These are phyloP conservation scores for Pulveroboletus sp. DNA, from an alignment of 1,284 basidiomycete genomes.

Conservation along the genomic window DNA sequence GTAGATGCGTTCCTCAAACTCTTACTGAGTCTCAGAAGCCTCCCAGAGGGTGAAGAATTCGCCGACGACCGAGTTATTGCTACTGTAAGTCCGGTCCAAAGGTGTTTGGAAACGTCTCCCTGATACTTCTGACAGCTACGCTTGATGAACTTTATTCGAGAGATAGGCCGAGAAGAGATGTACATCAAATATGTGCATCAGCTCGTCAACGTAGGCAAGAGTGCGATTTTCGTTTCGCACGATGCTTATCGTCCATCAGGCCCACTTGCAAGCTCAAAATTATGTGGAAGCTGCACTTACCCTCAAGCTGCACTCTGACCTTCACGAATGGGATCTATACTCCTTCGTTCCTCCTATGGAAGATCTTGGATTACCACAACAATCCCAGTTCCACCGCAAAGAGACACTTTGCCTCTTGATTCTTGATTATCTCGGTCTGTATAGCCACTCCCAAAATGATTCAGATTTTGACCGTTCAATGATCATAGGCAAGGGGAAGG, in stretches of 20 bases:
- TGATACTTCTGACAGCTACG: slow-evolving; percentile 55
- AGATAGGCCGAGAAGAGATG: slow-evolving; percentile 85
- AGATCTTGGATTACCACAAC: slow-evolving; percentile 85
- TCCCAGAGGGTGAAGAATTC: slow-evolving; percentile 94
- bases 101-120: neutral
- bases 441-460: slow-evolving; percentile 11
- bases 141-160: slow-evolving; percentile 88
- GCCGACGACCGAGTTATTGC: slow-evolving; percentile 94
- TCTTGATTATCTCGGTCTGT: slow-evolving; percentile 80
- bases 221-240: slow-evolving; percentile 1
- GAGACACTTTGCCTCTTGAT: slow-evolving; percentile 87
- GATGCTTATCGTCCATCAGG: slow-evolving; percentile 42
- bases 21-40: slow-evolving; percentile 85
- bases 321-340: slow-evolving; percentile 87
- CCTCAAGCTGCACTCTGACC: slow-evolving; percentile 89
- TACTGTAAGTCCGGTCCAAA: slow-evolving; percentile 50
- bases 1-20: slow-evolving; percentile 94
- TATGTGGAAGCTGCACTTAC: slow-evolving; percentile 92
- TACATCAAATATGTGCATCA: slow-evolving; percentile 96
- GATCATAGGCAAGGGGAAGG: slow-evolving; percentile 82
- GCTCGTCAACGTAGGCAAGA: slow-evolving; percentile 74
- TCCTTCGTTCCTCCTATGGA: slow-evolving; percentile 83
- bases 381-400: slow-evolving; percentile 93
- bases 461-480: slow-evolving; percentile 5
- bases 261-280: slow-evolving; percentile 86